phyloP scores from a whole-genome alignment of 1,284 basidiomycete species.

The Neolentinus lepideus region DNA sequence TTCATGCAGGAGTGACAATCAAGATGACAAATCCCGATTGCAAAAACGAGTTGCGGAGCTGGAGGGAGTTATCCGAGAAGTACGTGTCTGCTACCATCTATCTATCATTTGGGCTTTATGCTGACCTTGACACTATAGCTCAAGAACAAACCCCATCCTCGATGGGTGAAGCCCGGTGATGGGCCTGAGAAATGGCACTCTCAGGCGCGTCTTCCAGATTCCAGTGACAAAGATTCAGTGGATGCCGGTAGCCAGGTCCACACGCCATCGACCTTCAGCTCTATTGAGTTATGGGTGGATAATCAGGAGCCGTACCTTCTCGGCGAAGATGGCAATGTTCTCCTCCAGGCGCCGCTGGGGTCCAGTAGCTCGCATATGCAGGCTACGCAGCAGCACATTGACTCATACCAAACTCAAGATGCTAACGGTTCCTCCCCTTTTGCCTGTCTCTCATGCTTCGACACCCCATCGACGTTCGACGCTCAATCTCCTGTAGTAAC shows the following conservation, averaged over 20 bases:
- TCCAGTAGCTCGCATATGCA: not conserved
- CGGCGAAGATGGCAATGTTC: not conserved
- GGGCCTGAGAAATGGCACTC: conserved; percentile 19
- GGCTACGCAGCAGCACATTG: not conserved
- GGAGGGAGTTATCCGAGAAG: conserved; percentile 78
- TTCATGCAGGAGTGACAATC: conserved; percentile 18
- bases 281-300: not conserved
- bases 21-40: conserved; percentile 59
- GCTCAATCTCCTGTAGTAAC: not conserved
- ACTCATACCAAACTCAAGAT: not conserved
- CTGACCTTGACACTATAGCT: conserved; percentile 22
- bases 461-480: not conserved
- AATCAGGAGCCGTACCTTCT: not conserved
- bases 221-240: not conserved
- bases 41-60: conserved; percentile 75
- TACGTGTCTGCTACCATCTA: conserved; percentile 17
- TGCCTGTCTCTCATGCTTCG: not conserved
- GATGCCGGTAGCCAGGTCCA: not conserved
- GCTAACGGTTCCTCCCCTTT: not conserved
- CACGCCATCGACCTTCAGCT: not conserved
- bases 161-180: conserved; percentile 40
- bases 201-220: conserved; percentile 11
- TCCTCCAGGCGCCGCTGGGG: not conserved
- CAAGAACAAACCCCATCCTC: conserved; percentile 68
- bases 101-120: not conserved